phyloP scores from a whole-genome alignment of 345 rosid species.

The Citrus unshiu region DNA sequence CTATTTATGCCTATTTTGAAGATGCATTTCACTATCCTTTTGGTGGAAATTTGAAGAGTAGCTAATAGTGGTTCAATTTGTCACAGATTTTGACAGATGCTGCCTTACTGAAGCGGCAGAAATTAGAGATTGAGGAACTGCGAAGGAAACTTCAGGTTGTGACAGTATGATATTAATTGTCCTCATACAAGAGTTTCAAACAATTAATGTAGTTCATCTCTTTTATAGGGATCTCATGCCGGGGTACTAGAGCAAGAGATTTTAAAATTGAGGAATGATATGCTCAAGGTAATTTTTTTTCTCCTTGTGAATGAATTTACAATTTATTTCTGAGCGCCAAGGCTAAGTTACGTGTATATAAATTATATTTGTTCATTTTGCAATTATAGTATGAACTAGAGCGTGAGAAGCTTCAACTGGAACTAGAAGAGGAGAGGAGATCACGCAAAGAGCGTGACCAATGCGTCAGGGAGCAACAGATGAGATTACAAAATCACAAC shows the following conservation, averaged over 20 bases:
- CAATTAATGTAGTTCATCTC: slow-evolving; percentile 10
- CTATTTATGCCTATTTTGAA: background rate
- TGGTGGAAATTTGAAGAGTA: slow-evolving; percentile 13
- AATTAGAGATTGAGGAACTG: slow-evolving; percentile 89
- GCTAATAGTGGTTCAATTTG: slow-evolving; percentile 28
- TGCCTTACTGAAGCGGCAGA: slow-evolving; percentile 85
- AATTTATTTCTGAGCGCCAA: slow-evolving; percentile 4
- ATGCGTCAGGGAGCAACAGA: slow-evolving; percentile 62
- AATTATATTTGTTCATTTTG: background rate
- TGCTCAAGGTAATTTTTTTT: slow-evolving; percentile 67
- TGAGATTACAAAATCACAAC: slow-evolving; percentile 61
- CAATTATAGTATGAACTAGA: slow-evolving; percentile 79
- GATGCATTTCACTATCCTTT: slow-evolving; percentile 1
- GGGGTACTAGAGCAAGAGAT: slow-evolving; percentile 91
- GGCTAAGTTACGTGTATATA: background rate
- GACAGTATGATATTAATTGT: background rate
- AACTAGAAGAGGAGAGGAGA: slow-evolving; percentile 83
- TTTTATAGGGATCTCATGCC: slow-evolving; percentile 80
- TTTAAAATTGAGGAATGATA: slow-evolving; percentile 77
- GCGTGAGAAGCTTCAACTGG: slow-evolving; percentile 77
- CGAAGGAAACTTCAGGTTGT: slow-evolving; percentile 81
- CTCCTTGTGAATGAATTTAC: slow-evolving; percentile 3
- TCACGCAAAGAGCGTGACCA: slow-evolving; percentile 66
- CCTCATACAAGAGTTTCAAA: background rate
- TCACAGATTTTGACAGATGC: slow-evolving; percentile 89